A percentile compares a stretch with the other conserved stretches of the same genome.
phyloP scores from a whole-genome alignment of 129 eudicot genomes.

The Helianthus annuus region HanXRQr2.0-SUNRISE NC_035444.2:761181-761680 shows the following conservation, averaged over 20 bases:
- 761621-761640: slow-evolving; percentile 47
- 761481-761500: slow-evolving; percentile 52
- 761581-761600: slow-evolving; percentile 48
- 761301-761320: slow-evolving; percentile 48
- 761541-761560: slow-evolving; percentile 41
- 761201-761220: slow-evolving; percentile 62
- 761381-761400: slow-evolving; percentile 44
- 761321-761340: slow-evolving; percentile 16
- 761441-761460: slow-evolving; percentile 86
- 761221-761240: slow-evolving; percentile 61
- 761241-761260: slow-evolving; percentile 87
- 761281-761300: slow-evolving; percentile 78
- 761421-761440: slow-evolving; percentile 51
- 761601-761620: slow-evolving; percentile 56
- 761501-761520: slow-evolving; percentile 55
- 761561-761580: slow-evolving; percentile 56
- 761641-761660: slow-evolving; percentile 6
- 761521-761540: slow-evolving; percentile 43
- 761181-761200: slow-evolving; percentile 69
- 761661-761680: slow-evolving; percentile 3
- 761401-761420: slow-evolving; percentile 70
- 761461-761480: slow-evolving; percentile 62
- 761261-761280: slow-evolving; percentile 78
- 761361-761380: slow-evolving; percentile 28
- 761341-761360: slow-evolving; percentile 54